These are phyloP conservation scores for Mycena amicta DNA, from an alignment of 768 basidiomycete species.

Conservation along the genomic window DNA sequence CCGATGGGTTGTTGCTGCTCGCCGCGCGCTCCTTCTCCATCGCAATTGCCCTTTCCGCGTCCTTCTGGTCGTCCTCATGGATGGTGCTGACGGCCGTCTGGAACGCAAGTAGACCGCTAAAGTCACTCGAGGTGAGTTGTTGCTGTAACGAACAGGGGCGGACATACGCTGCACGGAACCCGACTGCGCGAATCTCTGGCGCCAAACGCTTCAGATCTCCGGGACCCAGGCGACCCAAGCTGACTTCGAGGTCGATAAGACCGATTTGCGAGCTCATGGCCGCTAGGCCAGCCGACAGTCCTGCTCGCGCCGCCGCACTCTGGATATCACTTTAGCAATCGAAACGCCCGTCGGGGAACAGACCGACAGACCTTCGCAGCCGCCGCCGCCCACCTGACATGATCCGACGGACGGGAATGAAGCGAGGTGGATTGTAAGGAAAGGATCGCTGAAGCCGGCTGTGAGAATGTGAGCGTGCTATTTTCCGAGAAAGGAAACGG, in stretches of 20 bases:
- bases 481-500: not conserved
- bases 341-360: not conserved
- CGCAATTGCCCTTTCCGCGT: not conserved
- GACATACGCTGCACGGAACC: constrained; percentile 40
- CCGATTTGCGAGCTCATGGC: constrained; percentile 38
- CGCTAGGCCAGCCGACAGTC: constrained; percentile 34
- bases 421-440: constrained; percentile 37
- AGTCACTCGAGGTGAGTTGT: not conserved
- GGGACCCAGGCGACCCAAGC: constrained; percentile 45
- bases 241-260: constrained; percentile 44
- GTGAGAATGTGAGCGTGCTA: not conserved
- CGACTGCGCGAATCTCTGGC: constrained; percentile 40
- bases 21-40: constrained; percentile 4
- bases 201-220: constrained; percentile 42
- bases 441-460: constrained; percentile 39
- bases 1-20: constrained; percentile 17
- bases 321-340: not conserved
- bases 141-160: not conserved
- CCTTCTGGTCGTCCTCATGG: constrained; percentile 30
- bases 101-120: constrained; percentile 42
- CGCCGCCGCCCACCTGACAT: constrained; percentile 33
- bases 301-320: constrained; percentile 28
- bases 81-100: constrained; percentile 37
- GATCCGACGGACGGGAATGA: constrained; percentile 35
- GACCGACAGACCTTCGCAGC: constrained; percentile 26